These are phyloP conservation scores for Aspergillus incahuasiensis DNA, from an alignment of 495 filamentous ascomycete genomes.

Conservation along the genomic window DNA sequence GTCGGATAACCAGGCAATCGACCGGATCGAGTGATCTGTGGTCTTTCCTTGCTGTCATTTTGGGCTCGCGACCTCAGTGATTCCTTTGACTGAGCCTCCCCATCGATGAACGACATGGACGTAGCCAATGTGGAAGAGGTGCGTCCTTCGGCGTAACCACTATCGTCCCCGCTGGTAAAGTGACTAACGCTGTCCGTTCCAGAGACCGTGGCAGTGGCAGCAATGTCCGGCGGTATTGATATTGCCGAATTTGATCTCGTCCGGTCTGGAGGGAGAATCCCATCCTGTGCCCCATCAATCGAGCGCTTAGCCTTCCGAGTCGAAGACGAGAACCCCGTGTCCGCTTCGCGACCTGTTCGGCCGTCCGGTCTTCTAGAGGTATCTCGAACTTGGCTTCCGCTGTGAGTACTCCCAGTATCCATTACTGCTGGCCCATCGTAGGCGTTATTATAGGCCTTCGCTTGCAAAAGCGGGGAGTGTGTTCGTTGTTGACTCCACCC, in stretches of 20 bases:
- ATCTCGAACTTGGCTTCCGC: slow-evolving; percentile 22
- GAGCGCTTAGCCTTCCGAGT: slow-evolving; percentile 24
- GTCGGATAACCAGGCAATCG: slow-evolving; percentile 34
- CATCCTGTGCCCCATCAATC: slow-evolving; percentile 24
- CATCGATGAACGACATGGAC: slow-evolving; percentile 33
- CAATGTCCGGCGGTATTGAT: slow-evolving; percentile 36
- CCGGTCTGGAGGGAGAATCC: slow-evolving; percentile 18
- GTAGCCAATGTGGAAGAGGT: slow-evolving; percentile 38
- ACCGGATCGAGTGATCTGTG: slow-evolving; percentile 17
- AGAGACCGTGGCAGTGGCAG: slow-evolving; percentile 27
- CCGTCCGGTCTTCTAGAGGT: slow-evolving; percentile 27
- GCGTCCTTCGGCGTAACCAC: slow-evolving; percentile 35
- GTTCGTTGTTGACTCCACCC: slow-evolving; percentile 29
- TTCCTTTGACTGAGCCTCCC: slow-evolving; percentile 24
- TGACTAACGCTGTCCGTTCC: slow-evolving; percentile 27
- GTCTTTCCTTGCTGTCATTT: slow-evolving; percentile 21
- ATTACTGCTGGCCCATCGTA: slow-evolving; percentile 20
- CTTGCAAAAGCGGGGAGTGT: slow-evolving; percentile 32
- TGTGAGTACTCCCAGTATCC: slow-evolving; percentile 19
- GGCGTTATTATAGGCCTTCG: slow-evolving; percentile 24
- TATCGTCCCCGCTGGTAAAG: slow-evolving; percentile 29
- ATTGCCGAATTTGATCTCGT: slow-evolving; percentile 31
- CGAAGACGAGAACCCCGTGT: slow-evolving; percentile 15
- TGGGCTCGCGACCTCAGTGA: slow-evolving; percentile 20
- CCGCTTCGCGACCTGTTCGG: slow-evolving; percentile 24